These are phyloP conservation scores for Ramicandelaber brevisporus DNA, from an alignment of 192 early-diverging fungal species.

Conservation along the genomic window DNA sequence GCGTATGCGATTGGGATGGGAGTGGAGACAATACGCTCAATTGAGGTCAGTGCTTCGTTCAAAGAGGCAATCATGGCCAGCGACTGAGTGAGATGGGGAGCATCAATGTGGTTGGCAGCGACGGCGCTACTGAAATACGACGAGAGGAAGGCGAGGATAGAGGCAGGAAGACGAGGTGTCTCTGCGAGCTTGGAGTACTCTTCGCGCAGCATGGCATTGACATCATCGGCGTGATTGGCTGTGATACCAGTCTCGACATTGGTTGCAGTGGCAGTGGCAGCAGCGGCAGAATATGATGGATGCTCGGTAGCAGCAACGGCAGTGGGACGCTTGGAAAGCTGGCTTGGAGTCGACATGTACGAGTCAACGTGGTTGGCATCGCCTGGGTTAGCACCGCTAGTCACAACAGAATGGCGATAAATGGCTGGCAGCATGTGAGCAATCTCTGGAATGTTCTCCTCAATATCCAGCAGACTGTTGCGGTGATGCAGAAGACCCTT, in stretches of 20 bases:
- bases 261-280: too few species aligned
- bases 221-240: too few species aligned
- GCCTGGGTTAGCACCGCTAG: slow-evolving; percentile 3
- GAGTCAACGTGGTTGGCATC: neutral
- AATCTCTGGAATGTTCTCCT: slow-evolving; percentile 42
- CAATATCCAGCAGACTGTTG: slow-evolving; percentile 57
- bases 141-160: slow-evolving; percentile 28
- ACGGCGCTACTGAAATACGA: too few species aligned
- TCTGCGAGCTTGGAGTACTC: neutral
- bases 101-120: slow-evolving; percentile 17
- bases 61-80: slow-evolving; percentile 20
- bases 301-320: too few species aligned
- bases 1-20: slow-evolving; percentile 75
- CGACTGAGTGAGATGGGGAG: slow-evolving; percentile 16
- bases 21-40: slow-evolving; percentile 62
- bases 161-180: slow-evolving; percentile 21
- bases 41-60: slow-evolving; percentile 28
- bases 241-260: too few species aligned
- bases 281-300: too few species aligned
- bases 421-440: slow-evolving; percentile 21
- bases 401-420: slow-evolving; percentile 13
- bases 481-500: too few species aligned
- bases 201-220: too few species aligned
- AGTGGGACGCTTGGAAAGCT: too few species aligned
- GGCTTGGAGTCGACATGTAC: neutral